phyloP scores from a whole-genome alignment of 169 alveolate genomes.

The Neospora caninum region DNA sequence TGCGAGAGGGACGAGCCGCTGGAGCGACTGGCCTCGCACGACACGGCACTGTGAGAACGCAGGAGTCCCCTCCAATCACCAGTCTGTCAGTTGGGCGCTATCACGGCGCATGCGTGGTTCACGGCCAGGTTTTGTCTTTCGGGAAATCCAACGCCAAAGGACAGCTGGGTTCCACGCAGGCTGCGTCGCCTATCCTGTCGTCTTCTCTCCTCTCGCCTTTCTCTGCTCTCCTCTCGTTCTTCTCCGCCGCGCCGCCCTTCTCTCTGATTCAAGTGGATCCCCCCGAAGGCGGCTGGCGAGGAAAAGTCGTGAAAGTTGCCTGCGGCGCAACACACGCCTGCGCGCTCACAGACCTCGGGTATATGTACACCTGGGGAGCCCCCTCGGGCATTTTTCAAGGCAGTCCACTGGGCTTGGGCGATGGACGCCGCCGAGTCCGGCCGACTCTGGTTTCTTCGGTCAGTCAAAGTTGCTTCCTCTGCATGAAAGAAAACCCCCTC shows the following conservation, averaged over 20 bases:
- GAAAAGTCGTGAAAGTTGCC: conserved; percentile 3
- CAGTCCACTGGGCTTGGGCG: neutral
- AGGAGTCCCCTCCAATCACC: neutral
- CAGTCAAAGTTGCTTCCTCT: neutral
- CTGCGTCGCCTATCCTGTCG: neutral
- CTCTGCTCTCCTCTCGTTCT: neutral
- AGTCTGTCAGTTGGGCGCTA: neutral
- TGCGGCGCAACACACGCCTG: conserved; percentile 14
- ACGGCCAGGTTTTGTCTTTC: neutral
- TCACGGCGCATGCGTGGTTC: neutral
- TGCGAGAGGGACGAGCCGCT: too few relatives aligned
- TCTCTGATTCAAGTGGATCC: neutral
- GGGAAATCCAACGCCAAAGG: neutral
- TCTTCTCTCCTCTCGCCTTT: neutral
- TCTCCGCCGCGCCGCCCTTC: neutral
- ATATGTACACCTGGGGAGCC: conserved; percentile 26
- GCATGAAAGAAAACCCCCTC: too few relatives aligned
- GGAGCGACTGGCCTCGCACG: too few relatives aligned
- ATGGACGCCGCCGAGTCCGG: neutral
- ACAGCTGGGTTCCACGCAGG: neutral
- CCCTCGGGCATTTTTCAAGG: neutral
- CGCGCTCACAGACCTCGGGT: conserved; percentile 24
- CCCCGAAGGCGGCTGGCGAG: neutral
- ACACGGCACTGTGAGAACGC: neutral
- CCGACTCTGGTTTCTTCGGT: conserved; percentile 7